Conservation (phyloP, 2,329 filamentous ascomycete genomes). For the Pseudogymnoascus sp. region DNA sequence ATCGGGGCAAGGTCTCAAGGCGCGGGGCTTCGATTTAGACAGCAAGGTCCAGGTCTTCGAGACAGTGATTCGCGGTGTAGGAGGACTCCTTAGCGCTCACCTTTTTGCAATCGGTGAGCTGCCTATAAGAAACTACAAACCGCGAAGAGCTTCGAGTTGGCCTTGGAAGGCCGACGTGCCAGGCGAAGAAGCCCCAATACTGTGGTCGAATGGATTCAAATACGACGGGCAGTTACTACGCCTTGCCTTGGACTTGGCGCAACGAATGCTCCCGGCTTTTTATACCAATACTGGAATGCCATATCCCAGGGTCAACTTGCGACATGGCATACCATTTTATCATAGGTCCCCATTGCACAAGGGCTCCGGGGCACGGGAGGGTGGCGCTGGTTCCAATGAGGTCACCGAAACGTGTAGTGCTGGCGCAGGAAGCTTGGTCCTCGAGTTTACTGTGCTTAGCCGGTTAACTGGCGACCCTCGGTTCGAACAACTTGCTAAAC, state of each 20-base stretch:
- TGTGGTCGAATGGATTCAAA: slow-evolving; percentile 68
- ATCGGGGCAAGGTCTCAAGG: slow-evolving; percentile 62
- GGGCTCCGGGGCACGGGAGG: slow-evolving; percentile 39
- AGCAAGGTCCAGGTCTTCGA: slow-evolving; percentile 99
- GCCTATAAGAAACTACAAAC: slow-evolving; percentile 72
- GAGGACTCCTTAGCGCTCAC: slow-evolving; percentile 86
- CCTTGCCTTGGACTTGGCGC: slow-evolving; percentile 78
- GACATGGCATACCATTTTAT: slow-evolving; percentile 88
- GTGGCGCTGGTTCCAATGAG: slow-evolving; percentile 41
- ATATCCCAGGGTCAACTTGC: slow-evolving; percentile 88
- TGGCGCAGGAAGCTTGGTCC: slow-evolving; percentile 87
- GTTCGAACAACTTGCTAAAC: slow-evolving; percentile 86
- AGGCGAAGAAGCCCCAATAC: slow-evolving; percentile 49
- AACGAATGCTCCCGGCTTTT: slow-evolving; percentile 83
- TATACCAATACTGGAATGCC: slow-evolving; percentile 86
- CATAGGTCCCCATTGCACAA: slow-evolving; percentile 72
- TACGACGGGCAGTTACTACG: slow-evolving; percentile 88
- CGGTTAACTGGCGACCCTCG: slow-evolving; percentile 75
- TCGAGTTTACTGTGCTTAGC: slow-evolving; percentile 89
- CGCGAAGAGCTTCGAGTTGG: slow-evolving; percentile 28
- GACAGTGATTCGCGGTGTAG: slow-evolving; percentile 88
- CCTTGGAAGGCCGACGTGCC: slow-evolving; percentile 25
- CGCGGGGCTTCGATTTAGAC: slow-evolving; percentile 83
- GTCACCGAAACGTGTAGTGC: slow-evolving; percentile 96
- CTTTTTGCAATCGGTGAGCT: slow-evolving; percentile 86